Evolutionary conservation across 2,329 filamentous ascomycete species (phyloP), one percentile per base, ranked within the genome.

Genomic region (Neospermospora avenae): DNA sequence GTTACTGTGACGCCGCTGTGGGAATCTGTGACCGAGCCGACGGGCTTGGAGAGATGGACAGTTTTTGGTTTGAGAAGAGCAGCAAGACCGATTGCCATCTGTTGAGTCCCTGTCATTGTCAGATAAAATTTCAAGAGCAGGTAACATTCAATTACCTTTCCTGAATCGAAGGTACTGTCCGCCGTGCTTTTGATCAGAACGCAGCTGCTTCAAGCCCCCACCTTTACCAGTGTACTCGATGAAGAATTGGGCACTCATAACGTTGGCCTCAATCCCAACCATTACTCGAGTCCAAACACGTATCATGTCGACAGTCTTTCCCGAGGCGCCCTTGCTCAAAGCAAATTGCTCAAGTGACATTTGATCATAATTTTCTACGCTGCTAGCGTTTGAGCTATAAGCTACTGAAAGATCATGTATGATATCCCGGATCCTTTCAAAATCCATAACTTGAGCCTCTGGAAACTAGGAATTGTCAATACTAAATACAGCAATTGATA

Each of bases 161-260:
- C 58, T 57, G 16, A 65, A 62, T 53, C 65, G 55, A 37, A 65
- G 46, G 62, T 65, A 62, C 34, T 67, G 65, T 1, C 78, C 83
- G 4, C 83, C 83, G 44, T 76, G 66, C 58, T 80, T 78, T 22
- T 73, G 67, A 65, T 85, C 82, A 0, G 80, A 82, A 0, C 80
- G 74, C 76, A 85, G 81, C 46, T 77, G 73, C 59, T 81, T 60
- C 2, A 85, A 71, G 0, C 84, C 83, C 4, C 77, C 77, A 2
- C 80, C 80, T 11, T 75, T 77, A 64, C 78, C 79, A 74, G 78
- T 80, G 71, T 85, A 84, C 65, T 82, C 75, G 22, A 86, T 73
- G 65, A 85, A 83, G 66, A 73, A 84, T 1, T 81, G 68, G 0
- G 82, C 81, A 6, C 76, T 79, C 4, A 83, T 66, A 13, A 84